Evolutionary conservation across 208 protist genomes (phyloP).

Genomic region (Leishmania tarentolae): DNA sequence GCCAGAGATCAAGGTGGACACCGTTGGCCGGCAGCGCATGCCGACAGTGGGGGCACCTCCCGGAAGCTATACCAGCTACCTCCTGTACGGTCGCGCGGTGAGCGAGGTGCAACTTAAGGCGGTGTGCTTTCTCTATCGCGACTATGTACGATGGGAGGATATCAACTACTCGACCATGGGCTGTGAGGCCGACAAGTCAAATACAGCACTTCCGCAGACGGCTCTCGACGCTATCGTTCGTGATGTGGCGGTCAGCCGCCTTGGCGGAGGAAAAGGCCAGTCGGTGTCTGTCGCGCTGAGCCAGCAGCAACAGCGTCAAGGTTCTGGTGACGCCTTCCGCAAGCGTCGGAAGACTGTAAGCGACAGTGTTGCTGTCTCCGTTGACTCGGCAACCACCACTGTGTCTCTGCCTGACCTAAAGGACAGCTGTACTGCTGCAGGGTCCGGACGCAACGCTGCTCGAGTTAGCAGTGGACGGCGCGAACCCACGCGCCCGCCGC

Average conservation of each 20-base stretch:
- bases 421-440: slow-evolving; percentile 1
- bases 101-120: slow-evolving; percentile 72
- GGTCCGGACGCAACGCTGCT: slow-evolving; percentile 26
- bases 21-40: slow-evolving; percentile 73
- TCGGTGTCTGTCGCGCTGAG: slow-evolving; percentile 19
- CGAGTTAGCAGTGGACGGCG: neutral
- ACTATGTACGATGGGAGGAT: slow-evolving; percentile 82
- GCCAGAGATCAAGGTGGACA: slow-evolving; percentile 69
- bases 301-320: slow-evolving; percentile 5
- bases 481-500: neutral
- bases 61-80: slow-evolving; percentile 42
- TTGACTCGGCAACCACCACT: neutral
- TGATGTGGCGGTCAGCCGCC: slow-evolving; percentile 21
- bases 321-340: neutral
- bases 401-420: neutral
- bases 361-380: neutral
- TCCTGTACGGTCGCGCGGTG: slow-evolving; percentile 59
- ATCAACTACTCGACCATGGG: slow-evolving; percentile 77
- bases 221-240: slow-evolving; percentile 20
- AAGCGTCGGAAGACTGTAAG: neutral
- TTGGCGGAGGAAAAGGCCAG: slow-evolving; percentile 13
- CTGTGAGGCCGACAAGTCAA: neutral
- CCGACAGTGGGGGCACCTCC: slow-evolving; percentile 63
- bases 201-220: neutral
- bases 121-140: slow-evolving; percentile 68